Conservation (phyloP, 2,329 filamentous ascomycete species). For the Didymella segeticola region DNA sequence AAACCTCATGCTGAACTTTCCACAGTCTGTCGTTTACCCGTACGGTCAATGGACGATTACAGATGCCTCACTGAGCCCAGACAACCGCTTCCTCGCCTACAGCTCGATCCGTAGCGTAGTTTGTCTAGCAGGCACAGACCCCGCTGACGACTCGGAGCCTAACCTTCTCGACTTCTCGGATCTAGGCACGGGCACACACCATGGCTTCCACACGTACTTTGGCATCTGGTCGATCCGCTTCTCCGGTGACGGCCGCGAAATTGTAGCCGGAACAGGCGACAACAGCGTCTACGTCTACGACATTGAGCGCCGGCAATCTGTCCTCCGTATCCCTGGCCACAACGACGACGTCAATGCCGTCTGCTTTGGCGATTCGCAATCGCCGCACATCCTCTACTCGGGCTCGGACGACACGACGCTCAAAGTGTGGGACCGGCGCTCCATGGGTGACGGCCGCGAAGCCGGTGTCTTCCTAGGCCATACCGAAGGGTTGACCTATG, state of each 20-base stretch:
- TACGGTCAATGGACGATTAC: slow-evolving; percentile 95
- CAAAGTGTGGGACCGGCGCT: slow-evolving; percentile 93
- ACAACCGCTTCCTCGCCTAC: slow-evolving; percentile 91
- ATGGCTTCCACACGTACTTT: slow-evolving; percentile 48
- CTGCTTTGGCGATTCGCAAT: slow-evolving; percentile 87
- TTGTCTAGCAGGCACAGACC: slow-evolving; percentile 86
- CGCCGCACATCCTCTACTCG: slow-evolving; percentile 93
- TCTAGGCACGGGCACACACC: slow-evolving; percentile 47
- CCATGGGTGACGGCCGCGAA: slow-evolving; percentile 66
- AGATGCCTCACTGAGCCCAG: slow-evolving; percentile 86
- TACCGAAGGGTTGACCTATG: slow-evolving; percentile 70
- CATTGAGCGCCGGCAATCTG: slow-evolving; percentile 77
- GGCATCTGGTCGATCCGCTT: slow-evolving; percentile 89
- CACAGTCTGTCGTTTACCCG: slow-evolving; percentile 81
- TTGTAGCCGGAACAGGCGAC: slow-evolving; percentile 86
- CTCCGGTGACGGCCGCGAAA: slow-evolving; percentile 86
- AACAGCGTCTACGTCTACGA: slow-evolving; percentile 88
- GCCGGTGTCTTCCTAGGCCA: slow-evolving; percentile 71
- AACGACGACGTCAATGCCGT: slow-evolving; percentile 93
- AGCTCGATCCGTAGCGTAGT: slow-evolving; percentile 86
- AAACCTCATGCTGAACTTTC: slow-evolving; percentile 12
- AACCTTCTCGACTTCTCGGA: slow-evolving; percentile 77
- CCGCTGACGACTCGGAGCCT: slow-evolving; percentile 79
- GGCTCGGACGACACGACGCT: slow-evolving; percentile 93
- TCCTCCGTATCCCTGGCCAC: slow-evolving; percentile 80